Percentiles rank a stretch among this genome's conserved stretches.
These are phyloP conservation scores for Dorcoceras hygrometricum DNA, from an alignment of 257 asterid species.

Conservation along the genomic window DNA sequence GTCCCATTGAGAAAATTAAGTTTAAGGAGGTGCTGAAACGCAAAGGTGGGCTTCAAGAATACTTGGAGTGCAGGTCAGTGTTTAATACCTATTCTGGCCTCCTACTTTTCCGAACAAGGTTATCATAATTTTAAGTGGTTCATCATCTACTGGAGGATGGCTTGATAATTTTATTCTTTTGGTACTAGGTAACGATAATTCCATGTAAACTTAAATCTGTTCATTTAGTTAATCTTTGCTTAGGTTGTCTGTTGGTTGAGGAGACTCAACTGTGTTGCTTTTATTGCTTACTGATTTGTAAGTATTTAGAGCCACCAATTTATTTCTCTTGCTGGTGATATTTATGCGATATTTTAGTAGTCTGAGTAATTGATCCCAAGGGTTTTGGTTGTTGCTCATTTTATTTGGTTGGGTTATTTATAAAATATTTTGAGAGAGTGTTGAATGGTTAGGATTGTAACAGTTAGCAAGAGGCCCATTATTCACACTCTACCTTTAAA, in stretches of 20 bases:
- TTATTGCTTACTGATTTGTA: background rate
- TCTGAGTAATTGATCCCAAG: background rate
- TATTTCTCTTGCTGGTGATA: background rate
- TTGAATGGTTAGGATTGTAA: background rate
- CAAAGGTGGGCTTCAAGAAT: slow-evolving; percentile 94
- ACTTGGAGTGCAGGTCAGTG: slow-evolving; percentile 88
- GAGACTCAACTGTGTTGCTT: slow-evolving; percentile 15
- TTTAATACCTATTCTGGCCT: slow-evolving; percentile 16
- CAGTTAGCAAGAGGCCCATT: background rate
- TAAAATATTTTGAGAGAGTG: background rate
- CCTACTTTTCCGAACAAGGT: slow-evolving; percentile 24
- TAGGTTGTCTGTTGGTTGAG: slow-evolving; percentile 11
- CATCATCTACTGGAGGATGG: slow-evolving; percentile 2
- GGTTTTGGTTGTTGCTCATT: background rate
- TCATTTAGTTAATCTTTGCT: slow-evolving; percentile 9
- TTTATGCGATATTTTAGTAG: background rate
- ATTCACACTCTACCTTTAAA: background rate
- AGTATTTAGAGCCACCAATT: background rate
- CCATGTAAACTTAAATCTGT: slow-evolving; percentile 20
- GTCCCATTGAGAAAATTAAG: slow-evolving; percentile 84
- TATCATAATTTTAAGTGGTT: slow-evolving; percentile 21
- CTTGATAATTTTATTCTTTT: slow-evolving; percentile 17
- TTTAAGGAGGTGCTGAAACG: slow-evolving; percentile 88
- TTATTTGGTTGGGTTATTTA: too few relatives aligned
- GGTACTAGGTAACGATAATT: slow-evolving; percentile 11